Base-by-base conservation (phyloP, 306 rosid species). In the Glycine latifolia region DNA sequence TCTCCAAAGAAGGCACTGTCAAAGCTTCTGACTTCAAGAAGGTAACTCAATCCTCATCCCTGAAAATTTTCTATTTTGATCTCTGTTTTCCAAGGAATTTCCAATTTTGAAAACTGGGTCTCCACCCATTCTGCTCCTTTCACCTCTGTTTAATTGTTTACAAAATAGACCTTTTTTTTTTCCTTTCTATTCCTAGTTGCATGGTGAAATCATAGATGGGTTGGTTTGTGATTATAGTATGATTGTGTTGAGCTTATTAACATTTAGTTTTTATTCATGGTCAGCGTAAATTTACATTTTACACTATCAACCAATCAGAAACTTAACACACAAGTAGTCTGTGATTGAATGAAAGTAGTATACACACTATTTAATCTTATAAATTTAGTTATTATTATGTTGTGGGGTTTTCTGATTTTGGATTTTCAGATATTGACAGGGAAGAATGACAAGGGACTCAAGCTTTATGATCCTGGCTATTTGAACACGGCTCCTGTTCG, bases 401-500 rank as follows among this genome's bases (percentile, higher is more conserved):
- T 76, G 35, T 67, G 79, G 48, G 67, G 31, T 82, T 76, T 4
- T 71, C 73, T 81, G 50, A 35, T 73, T 49, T 55, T 85, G 58
- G 52, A 11, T 53, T 20, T 81, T 43, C 81, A 94, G 98, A 90
- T 94, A 61, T 87, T 88, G 3, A 87, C 90, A 0, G 94, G 97
- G 55, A 84, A 89, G 84, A 80, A 83, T 82, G 97, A 92, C 79
- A 94, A 92, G 89, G 98, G 97, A 44, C 89, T 94, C 76, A 94
- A 92, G 81, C 83, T 92, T 17, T 91, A 91, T 77, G 97, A 94
- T 69, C 98, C 98, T 0, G 98, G 98, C 16, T 94, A 91, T 86
- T 89, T 94, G 61, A 94, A 94, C 83, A 94, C 98, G 1, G 98
- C 98, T 59, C 98, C 98, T 48, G 98, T 94, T 76, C 87, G 97